A percentile compares a stretch with the other conserved stretches of the same genome.
These are phyloP conservation scores for Vaccinium vitisidaea DNA, from an alignment of 148 eudicot species.

Conservation along the genomic window DNA sequence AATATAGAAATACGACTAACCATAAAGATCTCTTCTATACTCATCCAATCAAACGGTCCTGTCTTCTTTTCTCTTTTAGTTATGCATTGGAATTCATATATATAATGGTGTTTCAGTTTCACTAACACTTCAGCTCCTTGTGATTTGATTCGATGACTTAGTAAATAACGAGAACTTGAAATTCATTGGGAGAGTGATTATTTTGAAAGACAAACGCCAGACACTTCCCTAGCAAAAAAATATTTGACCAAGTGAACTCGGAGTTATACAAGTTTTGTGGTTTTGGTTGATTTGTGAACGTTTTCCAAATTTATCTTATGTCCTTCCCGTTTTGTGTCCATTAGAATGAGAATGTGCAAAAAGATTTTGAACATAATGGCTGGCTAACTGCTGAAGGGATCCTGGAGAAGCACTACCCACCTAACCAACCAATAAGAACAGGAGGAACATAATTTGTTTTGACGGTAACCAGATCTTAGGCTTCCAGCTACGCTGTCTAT, in stretches of 20 bases:
- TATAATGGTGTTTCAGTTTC: neutral
- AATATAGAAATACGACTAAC: neutral
- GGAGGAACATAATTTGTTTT: neutral
- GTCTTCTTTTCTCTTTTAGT: slow-evolving; percentile 3
- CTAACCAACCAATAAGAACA: neutral
- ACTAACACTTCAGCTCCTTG: neutral
- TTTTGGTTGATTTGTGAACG: neutral
- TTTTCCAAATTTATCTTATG: neutral
- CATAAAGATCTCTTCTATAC: neutral
- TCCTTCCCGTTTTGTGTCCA: neutral
- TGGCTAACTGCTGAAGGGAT: no score
- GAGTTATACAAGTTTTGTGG: neutral
- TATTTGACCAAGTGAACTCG: neutral
- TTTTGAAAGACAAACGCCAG: neutral
- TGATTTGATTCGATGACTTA: neutral
- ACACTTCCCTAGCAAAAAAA: neutral
- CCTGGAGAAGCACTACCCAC: no score
- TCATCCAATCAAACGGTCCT: neutral
- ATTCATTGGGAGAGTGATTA: neutral
- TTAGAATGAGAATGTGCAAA: neutral
- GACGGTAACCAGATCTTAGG: neutral
- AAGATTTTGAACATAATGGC: neutral
- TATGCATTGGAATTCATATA: neutral
- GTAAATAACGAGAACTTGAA: neutral
- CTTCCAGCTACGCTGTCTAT: neutral